Evolutionary conservation across 2,329 filamentous ascomycete genomes (phyloP).

Genomic region (Pleoardoris graminearum): DNA sequence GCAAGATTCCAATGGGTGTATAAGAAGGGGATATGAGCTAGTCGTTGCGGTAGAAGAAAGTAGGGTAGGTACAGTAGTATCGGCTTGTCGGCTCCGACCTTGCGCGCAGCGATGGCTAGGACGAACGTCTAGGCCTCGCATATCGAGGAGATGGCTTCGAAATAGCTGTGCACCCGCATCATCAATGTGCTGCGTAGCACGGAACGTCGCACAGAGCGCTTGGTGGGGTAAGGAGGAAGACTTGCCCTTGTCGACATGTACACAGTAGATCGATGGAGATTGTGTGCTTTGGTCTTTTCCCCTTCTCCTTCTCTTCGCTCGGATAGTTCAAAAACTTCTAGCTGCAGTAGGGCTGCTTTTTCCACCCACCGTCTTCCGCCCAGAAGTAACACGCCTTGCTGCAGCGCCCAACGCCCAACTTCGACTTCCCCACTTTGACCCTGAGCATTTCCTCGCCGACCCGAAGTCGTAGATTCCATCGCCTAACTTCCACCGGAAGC

Average conservation of each 20-base stretch:
- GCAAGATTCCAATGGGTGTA: slow-evolving; percentile 5
- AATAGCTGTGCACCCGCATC: not conserved
- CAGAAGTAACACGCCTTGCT: not conserved
- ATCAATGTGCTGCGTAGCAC: too few species aligned
- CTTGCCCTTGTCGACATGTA: slow-evolving; percentile 4
- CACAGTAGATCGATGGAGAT: not conserved
- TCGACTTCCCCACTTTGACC: not conserved
- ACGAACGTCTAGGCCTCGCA: not conserved
- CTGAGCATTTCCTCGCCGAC: slow-evolving; percentile 4
- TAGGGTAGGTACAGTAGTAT: not conserved
- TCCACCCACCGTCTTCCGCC: not conserved
- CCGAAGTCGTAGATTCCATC: slow-evolving; percentile 1
- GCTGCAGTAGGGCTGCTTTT: not conserved
- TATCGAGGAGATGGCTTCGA: not conserved
- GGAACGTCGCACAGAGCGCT: too few species aligned
- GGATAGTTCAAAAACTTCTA: slow-evolving; percentile 1
- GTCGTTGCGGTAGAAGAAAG: not conserved
- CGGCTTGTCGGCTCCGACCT: not conserved
- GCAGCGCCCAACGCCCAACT: not conserved
- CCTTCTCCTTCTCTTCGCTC: not conserved
- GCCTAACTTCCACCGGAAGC: not conserved
- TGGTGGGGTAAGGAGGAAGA: not conserved
- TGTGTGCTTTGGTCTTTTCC: not conserved
- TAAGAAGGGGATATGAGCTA: not conserved
- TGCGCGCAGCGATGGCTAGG: not conserved